phyloP scores from a whole-genome alignment of 352 stramenopile genomes.

The Globisporangium nodosum region DNA sequence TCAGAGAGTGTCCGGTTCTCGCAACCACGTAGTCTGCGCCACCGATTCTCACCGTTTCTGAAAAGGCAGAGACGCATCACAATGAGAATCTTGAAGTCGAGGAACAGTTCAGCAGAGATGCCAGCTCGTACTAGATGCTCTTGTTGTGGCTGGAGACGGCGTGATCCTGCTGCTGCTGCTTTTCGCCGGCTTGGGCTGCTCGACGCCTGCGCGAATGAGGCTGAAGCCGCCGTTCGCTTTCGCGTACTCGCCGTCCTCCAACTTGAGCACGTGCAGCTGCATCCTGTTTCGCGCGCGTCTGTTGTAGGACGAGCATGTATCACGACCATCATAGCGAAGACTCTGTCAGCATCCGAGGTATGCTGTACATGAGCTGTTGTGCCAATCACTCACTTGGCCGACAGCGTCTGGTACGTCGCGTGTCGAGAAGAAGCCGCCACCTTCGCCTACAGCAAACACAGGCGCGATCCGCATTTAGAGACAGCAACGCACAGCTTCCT shows the following conservation, averaged over 20 bases:
- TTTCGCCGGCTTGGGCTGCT: conserved; percentile 17
- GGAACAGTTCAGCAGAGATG: no score
- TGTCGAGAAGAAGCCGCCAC: conserved; percentile 12
- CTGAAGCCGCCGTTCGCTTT: conserved; percentile 70
- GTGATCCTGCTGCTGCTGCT: not conserved
- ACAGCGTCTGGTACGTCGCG: not conserved
- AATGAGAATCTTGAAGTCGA: not conserved
- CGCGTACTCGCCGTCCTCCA: conserved; percentile 71
- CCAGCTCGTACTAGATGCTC: conserved; percentile 3
- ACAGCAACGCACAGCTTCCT: no score
- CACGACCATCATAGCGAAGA: not conserved
- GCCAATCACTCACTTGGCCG: not conserved
- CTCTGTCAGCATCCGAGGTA: no score
- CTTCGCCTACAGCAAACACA: conserved; percentile 18
- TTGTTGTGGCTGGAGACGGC: not conserved
- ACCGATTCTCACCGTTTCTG: conserved; percentile 41
- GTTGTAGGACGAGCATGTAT: no score
- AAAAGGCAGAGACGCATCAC: conserved; percentile 1
- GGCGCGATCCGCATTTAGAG: no score
- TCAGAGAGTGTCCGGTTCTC: conserved; percentile 35
- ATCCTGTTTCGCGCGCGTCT: conserved; percentile 34
- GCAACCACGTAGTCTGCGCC: conserved; percentile 40
- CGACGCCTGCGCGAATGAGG: conserved; percentile 53
- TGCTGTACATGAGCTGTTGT: no score
- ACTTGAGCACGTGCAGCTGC: conserved; percentile 43